Evolutionary conservation across 163 green algal genomes (phyloP), one percentile per base, ranked within the genome.

Genomic region (Scenedesmus sp.): DNA sequence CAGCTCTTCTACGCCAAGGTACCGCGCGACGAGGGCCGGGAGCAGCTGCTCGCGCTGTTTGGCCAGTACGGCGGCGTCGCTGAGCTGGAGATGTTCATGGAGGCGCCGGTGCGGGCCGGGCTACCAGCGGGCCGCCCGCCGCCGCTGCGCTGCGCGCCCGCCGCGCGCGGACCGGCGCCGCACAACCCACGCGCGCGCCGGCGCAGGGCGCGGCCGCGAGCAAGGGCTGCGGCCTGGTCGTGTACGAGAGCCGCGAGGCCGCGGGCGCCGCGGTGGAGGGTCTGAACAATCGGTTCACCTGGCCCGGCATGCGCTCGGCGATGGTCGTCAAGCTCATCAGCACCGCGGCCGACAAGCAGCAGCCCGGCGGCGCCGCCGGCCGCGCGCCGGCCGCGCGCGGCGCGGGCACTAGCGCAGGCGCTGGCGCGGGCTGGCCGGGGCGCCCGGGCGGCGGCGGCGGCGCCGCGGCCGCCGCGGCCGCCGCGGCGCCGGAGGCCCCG

Each of bases 1-100:
- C n/a, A n/a, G n/a, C 67, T 91, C 0, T 91, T 91, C 56, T 91
- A 89, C 64, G 87, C 87, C 76, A 91, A 91, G 78, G 87, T 89
- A 1, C 83, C 84, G 11, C 77, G 84, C 17, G 85, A 71, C 9
- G 83, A 84, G 1, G 82, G 45, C 2, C 80, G 84, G 42, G 83
- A 88, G 11, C 67, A 89, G 7, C 73, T 91, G 22, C 74, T 69
- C 29, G 47, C 26, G 26, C 70, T 91, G 33, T 91, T 91, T 69
- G 72, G 50, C 0, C 56, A 58, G 1, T 89, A 79, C 72, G 87
- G 87, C 31, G 77, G 80, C 18, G 84, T 91, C 24, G 72, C 83
- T 36, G 81, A 89, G 29, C 51, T 91, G 5, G 87, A 91, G 74
- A 74, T 91, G 34, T 91, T 91, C 66, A 48, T 80, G 1, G 84